Evolutionary conservation across 192 early-diverging fungal genomes (phyloP).

Genomic region (Podila horticola): DNA sequence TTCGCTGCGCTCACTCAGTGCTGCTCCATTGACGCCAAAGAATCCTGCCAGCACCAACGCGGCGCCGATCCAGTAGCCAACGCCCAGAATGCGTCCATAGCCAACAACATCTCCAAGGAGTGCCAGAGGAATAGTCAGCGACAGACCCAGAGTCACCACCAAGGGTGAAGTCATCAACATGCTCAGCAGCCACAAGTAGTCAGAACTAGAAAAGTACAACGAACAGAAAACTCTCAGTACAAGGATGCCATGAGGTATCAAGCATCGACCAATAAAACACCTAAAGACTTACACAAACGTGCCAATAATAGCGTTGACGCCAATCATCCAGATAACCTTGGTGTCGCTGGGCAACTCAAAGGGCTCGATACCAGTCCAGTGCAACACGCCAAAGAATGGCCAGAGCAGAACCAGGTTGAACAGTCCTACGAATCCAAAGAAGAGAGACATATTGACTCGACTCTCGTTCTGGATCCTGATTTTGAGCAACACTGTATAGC

Average conservation of each 20-base stretch:
- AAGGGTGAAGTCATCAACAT: conserved; percentile 86
- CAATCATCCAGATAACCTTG: conserved; percentile 69
- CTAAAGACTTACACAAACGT: conserved; percentile 70
- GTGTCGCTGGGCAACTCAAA: conserved; percentile 68
- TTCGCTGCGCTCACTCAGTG: conserved; percentile 50
- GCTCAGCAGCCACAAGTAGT: conserved; percentile 82
- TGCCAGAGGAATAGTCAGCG: conserved; percentile 68
- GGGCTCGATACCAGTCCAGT: conserved; percentile 67
- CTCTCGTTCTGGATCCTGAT: conserved; percentile 73
- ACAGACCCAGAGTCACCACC: conserved; percentile 80
- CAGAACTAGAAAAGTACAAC: conserved; percentile 58
- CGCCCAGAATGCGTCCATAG: conserved; percentile 62
- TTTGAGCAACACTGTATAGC: conserved; percentile 82
- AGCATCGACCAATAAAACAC: background rate
- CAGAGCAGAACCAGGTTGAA: conserved; percentile 76
- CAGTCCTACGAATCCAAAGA: conserved; percentile 82
- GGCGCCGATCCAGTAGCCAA: conserved; percentile 73
- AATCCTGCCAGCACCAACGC: conserved; percentile 74
- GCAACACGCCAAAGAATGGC: conserved; percentile 71
- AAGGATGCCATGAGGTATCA: background rate
- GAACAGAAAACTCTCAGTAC: background rate
- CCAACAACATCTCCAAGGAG: conserved; percentile 72
- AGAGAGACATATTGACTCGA: conserved; percentile 75
- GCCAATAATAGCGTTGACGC: conserved; percentile 79
- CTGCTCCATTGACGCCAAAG: conserved; percentile 66